phyloP scores from a whole-genome alignment of 2,329 filamentous ascomycete genomes.

The Aspergillus ochraceus region DNA sequence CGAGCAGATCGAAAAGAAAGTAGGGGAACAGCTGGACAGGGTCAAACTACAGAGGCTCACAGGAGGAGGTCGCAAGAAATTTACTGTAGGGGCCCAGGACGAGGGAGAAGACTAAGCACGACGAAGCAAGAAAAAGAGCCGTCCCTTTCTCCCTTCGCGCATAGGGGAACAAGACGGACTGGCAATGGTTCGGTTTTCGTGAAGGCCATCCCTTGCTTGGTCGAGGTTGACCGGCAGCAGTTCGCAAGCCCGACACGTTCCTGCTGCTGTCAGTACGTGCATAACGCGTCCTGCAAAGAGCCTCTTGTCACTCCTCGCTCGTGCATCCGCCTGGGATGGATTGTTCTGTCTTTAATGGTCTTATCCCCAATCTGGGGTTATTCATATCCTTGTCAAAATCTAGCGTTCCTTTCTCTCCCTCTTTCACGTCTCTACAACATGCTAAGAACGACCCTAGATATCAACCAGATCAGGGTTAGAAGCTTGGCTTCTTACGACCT shows the following conservation, averaged over 20 bases:
- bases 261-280: constrained; percentile 29
- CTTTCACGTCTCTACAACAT: constrained; percentile 17
- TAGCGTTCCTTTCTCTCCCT: constrained; percentile 15
- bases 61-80: constrained; percentile 77
- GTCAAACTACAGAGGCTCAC: constrained; percentile 87
- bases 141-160: constrained; percentile 29
- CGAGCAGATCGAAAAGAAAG: constrained; percentile 94
- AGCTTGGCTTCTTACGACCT: constrained; percentile 16
- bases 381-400: constrained; percentile 15
- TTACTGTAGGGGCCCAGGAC: constrained; percentile 74
- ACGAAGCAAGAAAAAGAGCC: not conserved
- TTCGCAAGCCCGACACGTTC: constrained; percentile 34
- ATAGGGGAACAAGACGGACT: constrained; percentile 23
- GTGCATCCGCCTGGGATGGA: constrained; percentile 24
- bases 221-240: constrained; percentile 22
- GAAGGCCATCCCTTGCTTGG: constrained; percentile 37
- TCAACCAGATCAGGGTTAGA: constrained; percentile 13
- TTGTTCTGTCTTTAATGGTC: constrained; percentile 14
- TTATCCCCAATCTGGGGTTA: constrained; percentile 21
- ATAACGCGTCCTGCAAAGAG: constrained; percentile 27
- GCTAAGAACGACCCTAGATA: constrained; percentile 18
- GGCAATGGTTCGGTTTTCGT: constrained; percentile 18
- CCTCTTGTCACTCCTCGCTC: constrained; percentile 16
- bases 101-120: constrained; percentile 54
- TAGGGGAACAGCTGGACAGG: constrained; percentile 85